Evolutionary conservation across 305 asterid genomes (phyloP).

Genomic region (Fraxinus albicans): DNA sequence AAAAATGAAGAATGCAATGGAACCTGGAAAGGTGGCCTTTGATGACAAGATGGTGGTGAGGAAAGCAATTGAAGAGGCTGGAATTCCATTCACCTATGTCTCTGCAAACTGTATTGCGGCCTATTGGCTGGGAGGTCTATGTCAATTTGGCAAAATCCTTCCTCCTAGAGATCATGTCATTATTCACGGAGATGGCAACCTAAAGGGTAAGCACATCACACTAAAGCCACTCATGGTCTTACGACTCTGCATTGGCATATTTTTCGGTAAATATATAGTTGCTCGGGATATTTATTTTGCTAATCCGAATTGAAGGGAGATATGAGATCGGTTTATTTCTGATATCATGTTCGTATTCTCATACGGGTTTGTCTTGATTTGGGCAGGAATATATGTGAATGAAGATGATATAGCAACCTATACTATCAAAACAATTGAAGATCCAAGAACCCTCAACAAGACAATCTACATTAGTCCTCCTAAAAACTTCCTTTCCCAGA

Average conservation of each 20-base stretch:
- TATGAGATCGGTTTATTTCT: background rate
- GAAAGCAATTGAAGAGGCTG: constrained; percentile 56
- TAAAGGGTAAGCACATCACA: constrained; percentile 30
- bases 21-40: constrained; percentile 42
- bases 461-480: constrained; percentile 43
- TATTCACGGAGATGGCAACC: constrained; percentile 50
- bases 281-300: background rate
- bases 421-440: constrained; percentile 50
- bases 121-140: constrained; percentile 46
- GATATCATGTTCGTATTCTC: background rate
- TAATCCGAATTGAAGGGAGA: background rate
- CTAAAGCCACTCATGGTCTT: background rate
- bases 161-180: constrained; percentile 42
- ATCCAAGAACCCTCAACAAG: constrained; percentile 50
- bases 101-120: constrained; percentile 56
- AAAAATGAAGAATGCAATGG: constrained; percentile 32
- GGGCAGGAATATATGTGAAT: background rate
- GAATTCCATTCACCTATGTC: constrained; percentile 52
- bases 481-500: constrained; percentile 45
- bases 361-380: background rate
- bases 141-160: constrained; percentile 40
- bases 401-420: constrained; percentile 51
- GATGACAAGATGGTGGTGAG: constrained; percentile 56
- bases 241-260: background rate
- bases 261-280: background rate